Conservation (phyloP, 2,329 filamentous ascomycete species). For the Helotiales sp. region DNA sequence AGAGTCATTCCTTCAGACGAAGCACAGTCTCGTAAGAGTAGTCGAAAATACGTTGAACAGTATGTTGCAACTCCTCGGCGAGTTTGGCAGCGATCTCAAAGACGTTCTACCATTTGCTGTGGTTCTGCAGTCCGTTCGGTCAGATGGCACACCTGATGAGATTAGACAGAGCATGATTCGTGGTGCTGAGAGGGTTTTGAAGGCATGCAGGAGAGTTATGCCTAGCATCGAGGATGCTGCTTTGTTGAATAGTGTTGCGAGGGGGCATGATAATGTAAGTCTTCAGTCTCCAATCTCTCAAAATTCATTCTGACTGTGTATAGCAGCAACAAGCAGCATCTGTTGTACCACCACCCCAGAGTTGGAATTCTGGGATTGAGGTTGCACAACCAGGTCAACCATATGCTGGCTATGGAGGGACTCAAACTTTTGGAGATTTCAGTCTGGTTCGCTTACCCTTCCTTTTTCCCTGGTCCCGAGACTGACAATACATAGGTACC, state of each 20-base stretch:
- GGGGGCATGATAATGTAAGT: background rate
- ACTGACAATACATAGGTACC: background rate
- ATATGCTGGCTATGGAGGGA: background rate
- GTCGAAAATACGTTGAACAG: slow-evolving; percentile 35
- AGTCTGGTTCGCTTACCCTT: slow-evolving; percentile 2
- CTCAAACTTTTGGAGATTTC: background rate
- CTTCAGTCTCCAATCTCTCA: background rate
- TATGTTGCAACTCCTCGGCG: slow-evolving; percentile 30
- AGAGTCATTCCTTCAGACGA: slow-evolving; percentile 20
- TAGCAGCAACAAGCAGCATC: background rate
- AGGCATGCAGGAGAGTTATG: slow-evolving; percentile 20
- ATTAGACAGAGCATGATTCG: slow-evolving; percentile 31
- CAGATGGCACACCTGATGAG: slow-evolving; percentile 29
- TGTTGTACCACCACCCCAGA: background rate
- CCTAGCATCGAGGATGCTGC: slow-evolving; percentile 8
- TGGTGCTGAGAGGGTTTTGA: slow-evolving; percentile 32
- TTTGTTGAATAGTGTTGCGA: background rate
- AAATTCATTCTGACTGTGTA: background rate
- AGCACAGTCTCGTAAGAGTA: slow-evolving; percentile 30
- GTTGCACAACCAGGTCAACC: background rate
- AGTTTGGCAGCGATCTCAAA: slow-evolving; percentile 34
- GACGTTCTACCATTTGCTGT: slow-evolving; percentile 34
- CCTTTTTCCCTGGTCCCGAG: background rate
- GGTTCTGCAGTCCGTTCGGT: slow-evolving; percentile 33
- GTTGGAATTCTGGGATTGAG: background rate